Conservation (phyloP, 2,329 filamentous ascomycete genomes). For the Phaeosphaeriaceae sp. region DNA sequence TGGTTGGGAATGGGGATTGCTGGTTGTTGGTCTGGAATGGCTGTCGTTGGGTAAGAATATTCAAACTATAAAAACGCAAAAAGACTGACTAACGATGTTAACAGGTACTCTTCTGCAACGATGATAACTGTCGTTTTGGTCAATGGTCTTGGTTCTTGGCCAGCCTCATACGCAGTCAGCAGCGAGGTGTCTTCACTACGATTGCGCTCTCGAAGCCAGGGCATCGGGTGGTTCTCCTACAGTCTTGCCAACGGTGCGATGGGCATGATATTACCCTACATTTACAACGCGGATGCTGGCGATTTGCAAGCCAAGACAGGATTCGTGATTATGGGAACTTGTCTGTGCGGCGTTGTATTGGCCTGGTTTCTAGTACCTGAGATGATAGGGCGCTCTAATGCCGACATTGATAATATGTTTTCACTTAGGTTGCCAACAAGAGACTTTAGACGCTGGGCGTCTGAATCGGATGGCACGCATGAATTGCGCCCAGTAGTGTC, state of each 20-base stretch:
- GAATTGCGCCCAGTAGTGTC: too few species aligned
- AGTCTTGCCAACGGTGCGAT: slow-evolving; percentile 1
- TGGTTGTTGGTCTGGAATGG: slow-evolving; percentile 1
- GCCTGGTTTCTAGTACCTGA: neutral
- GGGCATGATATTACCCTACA: slow-evolving; percentile 34
- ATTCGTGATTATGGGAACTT: slow-evolving; percentile 46
- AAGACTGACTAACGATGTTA: neutral
- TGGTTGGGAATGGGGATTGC: slow-evolving; percentile 16
- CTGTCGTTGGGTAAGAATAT: neutral
- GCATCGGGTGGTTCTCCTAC: slow-evolving; percentile 1
- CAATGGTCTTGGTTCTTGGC: slow-evolving; percentile 45
- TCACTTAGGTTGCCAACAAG: neutral
- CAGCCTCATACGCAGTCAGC: slow-evolving; percentile 45
- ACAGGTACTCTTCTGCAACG: slow-evolving; percentile 10
- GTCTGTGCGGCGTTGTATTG: neutral
- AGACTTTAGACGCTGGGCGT: neutral
- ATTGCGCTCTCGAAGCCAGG: slow-evolving; percentile 4
- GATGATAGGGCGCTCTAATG: neutral
- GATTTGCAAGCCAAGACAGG: slow-evolving; percentile 48
- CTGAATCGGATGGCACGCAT: neutral
- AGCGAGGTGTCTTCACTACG: slow-evolving; percentile 3
- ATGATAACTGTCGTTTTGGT: slow-evolving; percentile 31
- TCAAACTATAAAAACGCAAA: neutral
- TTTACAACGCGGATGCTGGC: slow-evolving; percentile 48
- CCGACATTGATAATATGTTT: neutral